Base-by-base conservation (phyloP, 768 basidiomycete genomes). In the Boletellus sp. region DNA sequence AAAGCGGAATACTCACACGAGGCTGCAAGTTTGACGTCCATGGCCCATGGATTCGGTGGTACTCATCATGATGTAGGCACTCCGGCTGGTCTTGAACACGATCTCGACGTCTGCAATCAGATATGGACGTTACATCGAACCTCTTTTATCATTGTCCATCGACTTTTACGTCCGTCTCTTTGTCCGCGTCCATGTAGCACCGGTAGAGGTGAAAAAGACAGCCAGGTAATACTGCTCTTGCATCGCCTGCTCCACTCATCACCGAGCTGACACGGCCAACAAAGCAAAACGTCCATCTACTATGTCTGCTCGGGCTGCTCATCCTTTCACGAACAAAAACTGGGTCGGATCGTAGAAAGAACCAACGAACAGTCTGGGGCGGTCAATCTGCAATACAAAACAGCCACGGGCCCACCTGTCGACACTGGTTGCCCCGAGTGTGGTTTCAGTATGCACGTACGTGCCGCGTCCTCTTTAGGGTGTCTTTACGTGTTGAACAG, bases 91-190 rank as follows among this genome's bases (percentile, higher is more conserved):
- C n/a, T 77, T 99, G 6, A 80, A 94, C 64, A 74, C 88, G 0
- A 70, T 97, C 39, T 87, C 94, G 1, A 86, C 85, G 1, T 85
- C 93, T 3, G 96, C 96, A 2, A 81, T 87, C 20, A 80, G 94
- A 61, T 98, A 98, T 62, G 95, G 96, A 4, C 84, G 93, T 35
- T 89, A 85, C 62, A 91, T 99, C 53, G 79, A 87, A 56, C 96
- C 96, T 10, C 71, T 96, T 7, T 69, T 96, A 4, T 94, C 88
- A 0, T 74, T 99, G 28, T 95, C 92, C 15, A 95, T 99, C 62
- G 96, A 99, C 61, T 99, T 98, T 67, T 99, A 99, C 66, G 85
- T 96, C 22, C 86, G 96, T 4, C 62, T 98, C 17, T 99, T 97
- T 61, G 81, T 97, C 15, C 82, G 87, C 10, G 73, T 99, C 5